Percentiles rank a stretch among this genome's conserved stretches.
Conservation (phyloP, 352 stramenopile species). For the Globisporangium takayamanum region DNA sequence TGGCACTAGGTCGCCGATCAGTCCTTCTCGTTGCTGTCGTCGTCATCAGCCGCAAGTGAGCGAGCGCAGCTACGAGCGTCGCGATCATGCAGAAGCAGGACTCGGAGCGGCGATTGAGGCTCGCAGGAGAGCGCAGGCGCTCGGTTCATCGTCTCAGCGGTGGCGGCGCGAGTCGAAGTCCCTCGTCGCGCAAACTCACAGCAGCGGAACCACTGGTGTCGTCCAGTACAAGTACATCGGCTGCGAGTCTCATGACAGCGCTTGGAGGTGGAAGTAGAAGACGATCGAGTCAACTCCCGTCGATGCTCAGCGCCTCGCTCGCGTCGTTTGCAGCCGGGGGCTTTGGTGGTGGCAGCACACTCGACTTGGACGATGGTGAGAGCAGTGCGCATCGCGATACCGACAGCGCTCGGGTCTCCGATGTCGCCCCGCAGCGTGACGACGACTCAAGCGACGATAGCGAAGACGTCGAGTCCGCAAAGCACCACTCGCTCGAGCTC, state of each 20-base stretch:
- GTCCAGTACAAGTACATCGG: background rate
- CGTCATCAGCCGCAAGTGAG: background rate
- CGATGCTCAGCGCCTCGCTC: conserved; percentile 10
- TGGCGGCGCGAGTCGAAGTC: too few species aligned
- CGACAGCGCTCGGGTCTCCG: background rate
- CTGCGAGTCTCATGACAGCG: background rate
- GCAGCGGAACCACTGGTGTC: too few species aligned
- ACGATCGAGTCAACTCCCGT: background rate
- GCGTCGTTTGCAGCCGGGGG: conserved; percentile 3
- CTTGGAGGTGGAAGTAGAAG: background rate
- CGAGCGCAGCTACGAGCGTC: background rate
- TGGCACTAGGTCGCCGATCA: too few species aligned
- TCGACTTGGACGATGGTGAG: background rate
- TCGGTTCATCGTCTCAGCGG: background rate
- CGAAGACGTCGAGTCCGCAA: conserved; percentile 29
- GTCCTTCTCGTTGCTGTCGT: background rate
- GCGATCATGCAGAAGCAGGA: conserved; percentile 3
- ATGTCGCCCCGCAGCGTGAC: background rate
- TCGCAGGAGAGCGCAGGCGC: background rate
- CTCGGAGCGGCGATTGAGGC: conserved; percentile 1
- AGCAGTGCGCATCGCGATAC: background rate
- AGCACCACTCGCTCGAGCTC: conserved; percentile 25
- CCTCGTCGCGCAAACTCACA: too few species aligned
- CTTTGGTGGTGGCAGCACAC: background rate
- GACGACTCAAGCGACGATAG: conserved; percentile 16